Percentiles rank a stretch among this genome's conserved stretches.
Evolutionary conservation across 441 rosid genomes (phyloP).

Genomic region (Populus tomentosa): DNA sequence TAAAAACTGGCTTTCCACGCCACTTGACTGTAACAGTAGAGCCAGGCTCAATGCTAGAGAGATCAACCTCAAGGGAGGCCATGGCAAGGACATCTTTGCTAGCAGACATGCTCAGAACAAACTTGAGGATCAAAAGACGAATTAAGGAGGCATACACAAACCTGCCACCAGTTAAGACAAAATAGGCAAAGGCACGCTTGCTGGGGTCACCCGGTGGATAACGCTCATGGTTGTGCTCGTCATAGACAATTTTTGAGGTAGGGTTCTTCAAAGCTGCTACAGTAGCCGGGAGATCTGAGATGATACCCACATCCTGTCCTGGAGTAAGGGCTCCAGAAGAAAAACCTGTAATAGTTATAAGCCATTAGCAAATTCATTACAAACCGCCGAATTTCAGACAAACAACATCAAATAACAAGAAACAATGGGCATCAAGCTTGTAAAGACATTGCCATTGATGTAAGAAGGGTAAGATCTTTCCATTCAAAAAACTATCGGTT

Average conservation of each 20-base stretch:
- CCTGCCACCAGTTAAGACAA: conserved; percentile 86
- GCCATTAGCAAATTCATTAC: conserved; percentile 10
- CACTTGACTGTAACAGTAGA: conserved; percentile 90
- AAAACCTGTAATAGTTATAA: conserved; percentile 45
- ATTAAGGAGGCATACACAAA: conserved; percentile 83
- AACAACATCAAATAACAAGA: not conserved
- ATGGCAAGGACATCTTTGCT: conserved; percentile 95
- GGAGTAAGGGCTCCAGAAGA: conserved; percentile 54
- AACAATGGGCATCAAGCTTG: conserved; percentile 3
- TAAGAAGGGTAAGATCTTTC: not conserved
- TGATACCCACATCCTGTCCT: conserved; percentile 53
- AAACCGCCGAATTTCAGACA: not conserved
- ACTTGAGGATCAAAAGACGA: conserved; percentile 83
- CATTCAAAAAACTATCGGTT: no score
- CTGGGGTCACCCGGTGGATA: conserved; percentile 94
- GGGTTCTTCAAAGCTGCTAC: conserved; percentile 78
- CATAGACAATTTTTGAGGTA: conserved; percentile 71
- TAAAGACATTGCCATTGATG: not conserved
- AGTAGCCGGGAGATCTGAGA: conserved; percentile 58
- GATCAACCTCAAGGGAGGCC: conserved; percentile 96
- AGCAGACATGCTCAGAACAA: conserved; percentile 94
- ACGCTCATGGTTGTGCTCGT: conserved; percentile 82
- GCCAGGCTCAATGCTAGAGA: conserved; percentile 82
- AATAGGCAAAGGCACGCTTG: conserved; percentile 97
- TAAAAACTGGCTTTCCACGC: conserved; percentile 98